phyloP scores from a whole-genome alignment of 352 stramenopile genomes.

The Thalassiosira hispida region DNA sequence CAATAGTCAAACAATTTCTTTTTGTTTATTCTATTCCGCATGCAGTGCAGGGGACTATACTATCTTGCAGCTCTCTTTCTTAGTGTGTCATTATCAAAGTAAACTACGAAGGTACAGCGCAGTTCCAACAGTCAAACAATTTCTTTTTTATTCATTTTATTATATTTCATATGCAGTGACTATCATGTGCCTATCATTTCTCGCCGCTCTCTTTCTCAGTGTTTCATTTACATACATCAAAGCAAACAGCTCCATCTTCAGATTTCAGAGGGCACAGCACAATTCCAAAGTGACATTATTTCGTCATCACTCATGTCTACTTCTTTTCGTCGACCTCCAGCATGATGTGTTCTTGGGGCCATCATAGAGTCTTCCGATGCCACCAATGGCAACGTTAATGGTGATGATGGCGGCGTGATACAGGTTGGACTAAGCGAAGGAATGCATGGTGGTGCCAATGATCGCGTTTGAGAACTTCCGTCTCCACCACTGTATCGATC shows the following conservation, averaged over 20 bases:
- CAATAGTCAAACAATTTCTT: no score
- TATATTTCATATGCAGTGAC: no score
- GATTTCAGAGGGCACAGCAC: conserved; percentile 2
- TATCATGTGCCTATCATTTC: not conserved
- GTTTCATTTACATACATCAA: conserved; percentile 1
- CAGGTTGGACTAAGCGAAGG: conserved; percentile 6
- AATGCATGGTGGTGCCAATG: not conserved
- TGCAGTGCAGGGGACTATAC: no score
- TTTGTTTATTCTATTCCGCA: no score
- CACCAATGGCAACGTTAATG: conserved; percentile 14
- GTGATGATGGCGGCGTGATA: conserved; percentile 33
- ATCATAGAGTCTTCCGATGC: not conserved
- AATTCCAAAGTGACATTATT: conserved; percentile 10
- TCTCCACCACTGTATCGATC: conserved; percentile 2
- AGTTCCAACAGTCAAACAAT: no score
- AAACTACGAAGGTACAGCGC: no score
- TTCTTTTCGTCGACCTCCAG: conserved; percentile 2
- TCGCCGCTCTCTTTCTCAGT: not conserved
- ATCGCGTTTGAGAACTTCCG: not conserved
- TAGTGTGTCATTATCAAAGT: no score
- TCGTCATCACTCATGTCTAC: conserved; percentile 19
- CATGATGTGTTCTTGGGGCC: not conserved
- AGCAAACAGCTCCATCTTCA: not conserved
- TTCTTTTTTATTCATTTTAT: no score
- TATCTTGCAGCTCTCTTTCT: no score